phyloP scores from a whole-genome alignment of 352 stramenopile species.

The Pythium plurisporium region DNA sequence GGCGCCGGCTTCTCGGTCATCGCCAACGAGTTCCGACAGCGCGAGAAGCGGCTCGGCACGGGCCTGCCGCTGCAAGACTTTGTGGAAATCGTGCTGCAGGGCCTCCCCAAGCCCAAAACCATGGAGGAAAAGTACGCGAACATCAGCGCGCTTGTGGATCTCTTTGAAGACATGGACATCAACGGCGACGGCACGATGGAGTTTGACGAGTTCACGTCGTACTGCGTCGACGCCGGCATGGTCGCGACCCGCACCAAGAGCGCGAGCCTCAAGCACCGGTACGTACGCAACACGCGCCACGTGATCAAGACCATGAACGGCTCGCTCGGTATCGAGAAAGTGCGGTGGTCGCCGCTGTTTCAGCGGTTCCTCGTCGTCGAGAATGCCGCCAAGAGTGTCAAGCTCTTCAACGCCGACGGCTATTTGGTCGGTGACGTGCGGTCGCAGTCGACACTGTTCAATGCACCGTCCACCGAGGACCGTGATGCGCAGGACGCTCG shows the following conservation, averaged over 20 bases:
- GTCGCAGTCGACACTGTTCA: constrained; percentile 22
- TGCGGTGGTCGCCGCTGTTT: constrained; percentile 70
- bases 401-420: constrained; percentile 57
- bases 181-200: constrained; percentile 84
- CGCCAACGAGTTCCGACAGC: constrained; percentile 68
- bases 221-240: constrained; percentile 84
- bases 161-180: constrained; percentile 87
- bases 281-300: constrained; percentile 52
- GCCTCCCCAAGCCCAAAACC: constrained; percentile 38
- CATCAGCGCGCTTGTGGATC: constrained; percentile 59
- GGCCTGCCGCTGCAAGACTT: constrained; percentile 70
- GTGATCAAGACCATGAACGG: constrained; percentile 57
- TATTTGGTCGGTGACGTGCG: constrained; percentile 49
- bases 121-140: constrained; percentile 45
- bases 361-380: constrained; percentile 61
- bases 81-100: constrained; percentile 71
- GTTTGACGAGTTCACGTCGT: constrained; percentile 86
- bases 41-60: constrained; percentile 49
- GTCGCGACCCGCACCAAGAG: constrained; percentile 49
- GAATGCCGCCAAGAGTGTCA: constrained; percentile 57
- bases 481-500: neutral
- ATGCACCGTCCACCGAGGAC: neutral
- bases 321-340: constrained; percentile 47
- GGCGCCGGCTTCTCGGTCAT: constrained; percentile 70
- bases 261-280: constrained; percentile 60